Evolutionary conservation across 257 asterid genomes (phyloP), one percentile per base, ranked within the genome.

Genomic region (Solanum gracilifrons): DNA sequence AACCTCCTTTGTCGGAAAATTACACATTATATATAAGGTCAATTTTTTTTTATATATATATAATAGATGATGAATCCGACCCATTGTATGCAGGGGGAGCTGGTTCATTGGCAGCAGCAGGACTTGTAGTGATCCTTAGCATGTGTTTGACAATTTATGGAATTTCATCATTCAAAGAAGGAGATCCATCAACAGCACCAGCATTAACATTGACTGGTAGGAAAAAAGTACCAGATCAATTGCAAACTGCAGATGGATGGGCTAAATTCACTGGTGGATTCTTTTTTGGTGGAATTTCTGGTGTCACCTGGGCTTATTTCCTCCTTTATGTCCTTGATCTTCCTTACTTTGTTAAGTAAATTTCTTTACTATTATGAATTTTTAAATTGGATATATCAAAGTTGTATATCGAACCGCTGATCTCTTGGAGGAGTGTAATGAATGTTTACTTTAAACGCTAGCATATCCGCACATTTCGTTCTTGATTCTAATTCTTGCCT

Each of bases 231-330:
- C 97, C 99, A 0, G 99, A 96, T 15, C 95, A 90, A 95, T 91
- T 96, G 87, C 99, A 96, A 88, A 96, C 98, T 7, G 98, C 89
- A 25, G 98, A 96, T 7, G 99, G 99, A 32, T 96, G 99, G 98
- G 92, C 98, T 0, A 94, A 95, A 89, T 96, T 96, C 86, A 87
- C 93, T 1, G 99, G 98, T 21, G 99, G 99, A 16, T 96, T 96
- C 92, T 96, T 96, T 93, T 96, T 96, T 86, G 99, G 99, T 68
- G 99, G 99, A 31, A 90, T 96, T 73, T 96, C 99, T 39, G 99
- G 99, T 75, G 99, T 93, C 16, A 32, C 85, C 58, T 96, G 99
- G 99, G 98, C 99, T 82, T 96, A 95, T 71, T 96, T 93, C 85
- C 93, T 96, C 72, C 98, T 96, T 76, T 95, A 95, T 79, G 97